Percentiles rank a stretch among this genome's conserved stretches.
Conservation (phyloP, 2,329 filamentous ascomycete genomes). For the Reticulascus tulasneorum region DNA sequence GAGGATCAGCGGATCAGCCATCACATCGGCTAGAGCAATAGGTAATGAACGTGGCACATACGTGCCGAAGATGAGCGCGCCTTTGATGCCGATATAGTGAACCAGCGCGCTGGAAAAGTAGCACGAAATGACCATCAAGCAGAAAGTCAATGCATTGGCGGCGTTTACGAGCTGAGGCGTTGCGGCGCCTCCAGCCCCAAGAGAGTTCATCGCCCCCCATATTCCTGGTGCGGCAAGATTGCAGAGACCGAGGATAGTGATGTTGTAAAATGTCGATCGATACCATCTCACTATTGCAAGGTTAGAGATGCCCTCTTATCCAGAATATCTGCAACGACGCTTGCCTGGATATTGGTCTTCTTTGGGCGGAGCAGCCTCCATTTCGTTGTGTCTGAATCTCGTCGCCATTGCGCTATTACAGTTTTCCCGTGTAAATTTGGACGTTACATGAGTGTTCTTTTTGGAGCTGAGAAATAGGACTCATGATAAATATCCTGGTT, state of each 20-base stretch:
- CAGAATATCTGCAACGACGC: no score
- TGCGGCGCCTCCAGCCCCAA: constrained; percentile 65
- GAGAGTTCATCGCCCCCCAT: constrained; percentile 70
- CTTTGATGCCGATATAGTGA: constrained; percentile 66
- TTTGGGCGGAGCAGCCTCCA: no score
- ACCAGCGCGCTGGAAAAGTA: constrained; percentile 62
- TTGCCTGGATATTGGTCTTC: no score
- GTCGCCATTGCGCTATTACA: no score
- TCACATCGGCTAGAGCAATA: constrained; percentile 1
- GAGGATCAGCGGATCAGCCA: background rate
- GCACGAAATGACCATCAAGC: constrained; percentile 69
- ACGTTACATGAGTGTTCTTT: no score
- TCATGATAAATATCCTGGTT: no score
- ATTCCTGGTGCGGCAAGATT: constrained; percentile 69
- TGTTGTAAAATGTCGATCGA: constrained; percentile 69
- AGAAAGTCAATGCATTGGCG: constrained; percentile 68
- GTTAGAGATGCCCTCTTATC: no score
- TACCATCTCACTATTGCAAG: constrained; percentile 66
- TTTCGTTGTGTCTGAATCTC: no score
- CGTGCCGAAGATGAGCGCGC: constrained; percentile 67
- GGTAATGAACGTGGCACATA: constrained; percentile 22
- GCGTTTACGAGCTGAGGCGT: constrained; percentile 65
- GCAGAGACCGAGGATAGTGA: constrained; percentile 65
- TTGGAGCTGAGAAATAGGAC: no score
- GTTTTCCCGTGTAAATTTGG: no score